Conservation (phyloP, 2,329 filamentous ascomycete genomes). For the Dothideomycetes sp. region DNA sequence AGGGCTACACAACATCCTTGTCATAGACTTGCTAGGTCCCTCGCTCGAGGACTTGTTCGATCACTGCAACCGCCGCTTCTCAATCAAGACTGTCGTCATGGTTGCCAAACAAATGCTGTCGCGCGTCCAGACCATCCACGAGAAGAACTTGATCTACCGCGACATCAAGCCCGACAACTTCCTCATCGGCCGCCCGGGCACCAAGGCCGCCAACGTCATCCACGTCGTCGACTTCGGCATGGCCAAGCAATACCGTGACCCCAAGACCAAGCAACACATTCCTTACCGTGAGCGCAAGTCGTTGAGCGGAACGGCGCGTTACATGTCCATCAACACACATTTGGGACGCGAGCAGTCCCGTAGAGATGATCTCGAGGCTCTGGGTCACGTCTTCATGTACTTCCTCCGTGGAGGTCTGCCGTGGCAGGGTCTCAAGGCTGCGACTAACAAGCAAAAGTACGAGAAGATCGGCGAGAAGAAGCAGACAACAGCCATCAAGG, state of each 20-base stretch:
- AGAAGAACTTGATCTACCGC: conserved; percentile 98
- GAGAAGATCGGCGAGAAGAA: conserved; percentile 99
- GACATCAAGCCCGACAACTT: conserved; percentile 99
- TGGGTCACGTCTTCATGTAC: conserved; percentile 63
- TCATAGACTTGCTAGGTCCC: conserved; percentile 91
- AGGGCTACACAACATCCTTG: conserved; percentile 95
- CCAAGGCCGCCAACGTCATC: conserved; percentile 94
- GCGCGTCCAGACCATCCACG: conserved; percentile 87
- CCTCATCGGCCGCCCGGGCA: conserved; percentile 82
- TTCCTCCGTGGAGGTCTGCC: conserved; percentile 57
- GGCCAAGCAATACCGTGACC: conserved; percentile 98
- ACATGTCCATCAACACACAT: conserved; percentile 99
- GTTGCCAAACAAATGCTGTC: conserved; percentile 99
- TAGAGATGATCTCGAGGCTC: conserved; percentile 86
- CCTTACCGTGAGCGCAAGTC: conserved; percentile 96
- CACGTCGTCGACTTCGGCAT: conserved; percentile 99
- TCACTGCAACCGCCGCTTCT: conserved; percentile 89
- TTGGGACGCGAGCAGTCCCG: conserved; percentile 91
- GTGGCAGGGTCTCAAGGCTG: conserved; percentile 60
- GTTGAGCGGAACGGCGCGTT: conserved; percentile 88
- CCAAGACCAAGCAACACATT: conserved; percentile 98
- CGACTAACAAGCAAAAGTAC: conserved; percentile 89
- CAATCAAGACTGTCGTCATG: conserved; percentile 97
- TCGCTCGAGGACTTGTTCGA: conserved; percentile 96
- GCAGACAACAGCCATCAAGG: conserved; percentile 93